Percentiles rank a stretch among this genome's conserved stretches.
Evolutionary conservation across 2,329 filamentous ascomycete genomes (phyloP).

Genomic region (Immersiporthe knoxdaviesiana): DNA sequence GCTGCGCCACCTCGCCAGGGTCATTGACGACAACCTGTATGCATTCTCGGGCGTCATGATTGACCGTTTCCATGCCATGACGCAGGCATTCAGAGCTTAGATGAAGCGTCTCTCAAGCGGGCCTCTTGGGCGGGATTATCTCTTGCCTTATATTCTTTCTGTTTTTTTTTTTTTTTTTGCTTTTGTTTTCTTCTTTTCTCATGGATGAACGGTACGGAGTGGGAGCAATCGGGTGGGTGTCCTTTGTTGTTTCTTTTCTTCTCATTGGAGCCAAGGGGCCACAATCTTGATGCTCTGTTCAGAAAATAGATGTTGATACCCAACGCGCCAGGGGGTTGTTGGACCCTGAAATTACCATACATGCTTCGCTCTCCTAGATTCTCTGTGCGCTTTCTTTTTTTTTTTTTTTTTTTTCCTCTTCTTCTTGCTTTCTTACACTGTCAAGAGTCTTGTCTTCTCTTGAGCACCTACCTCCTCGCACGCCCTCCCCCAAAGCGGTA

Average conservation of each 20-base stretch:
- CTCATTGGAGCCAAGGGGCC: neutral
- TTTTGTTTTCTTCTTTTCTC: no score
- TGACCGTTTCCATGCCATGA: conserved; percentile 90
- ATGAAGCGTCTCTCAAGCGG: neutral
- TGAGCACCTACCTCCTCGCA: neutral
- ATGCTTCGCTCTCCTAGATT: neutral
- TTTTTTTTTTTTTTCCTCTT: no score
- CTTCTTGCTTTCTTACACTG: neutral
- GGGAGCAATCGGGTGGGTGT: no score
- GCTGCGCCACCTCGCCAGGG: conserved; percentile 80
- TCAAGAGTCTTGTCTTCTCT: neutral
- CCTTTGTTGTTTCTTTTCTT: neutral
- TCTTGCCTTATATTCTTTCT: neutral
- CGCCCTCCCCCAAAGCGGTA: conserved; percentile 21
- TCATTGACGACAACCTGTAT: conserved; percentile 89
- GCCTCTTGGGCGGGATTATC: neutral
- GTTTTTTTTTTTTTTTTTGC: no score
- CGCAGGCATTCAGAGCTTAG: conserved; percentile 85
- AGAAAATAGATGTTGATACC: conserved; percentile 10
- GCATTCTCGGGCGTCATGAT: conserved; percentile 92
- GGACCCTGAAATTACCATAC: neutral
- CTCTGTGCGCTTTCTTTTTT: neutral
- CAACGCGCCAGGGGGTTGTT: neutral
- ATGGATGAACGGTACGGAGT: neutral
- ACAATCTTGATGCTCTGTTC: neutral